Base-by-base conservation (phyloP, 2,329 filamentous ascomycete species). In the Exophiala dermatitidis region DNA sequence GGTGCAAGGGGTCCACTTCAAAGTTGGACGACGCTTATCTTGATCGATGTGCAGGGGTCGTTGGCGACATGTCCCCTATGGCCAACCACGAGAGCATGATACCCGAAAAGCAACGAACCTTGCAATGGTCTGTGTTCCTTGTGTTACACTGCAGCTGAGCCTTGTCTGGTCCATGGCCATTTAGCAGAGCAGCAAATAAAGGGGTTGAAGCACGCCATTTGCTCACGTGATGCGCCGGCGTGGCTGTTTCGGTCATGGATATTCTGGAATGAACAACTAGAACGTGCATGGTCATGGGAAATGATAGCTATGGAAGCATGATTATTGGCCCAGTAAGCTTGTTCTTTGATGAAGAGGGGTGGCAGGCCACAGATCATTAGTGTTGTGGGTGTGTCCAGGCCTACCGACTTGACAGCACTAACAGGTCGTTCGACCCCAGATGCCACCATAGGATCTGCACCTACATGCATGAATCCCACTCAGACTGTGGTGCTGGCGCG, bases 131-230 rank as follows among this genome's bases (percentile, higher is more conserved):
- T 36, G 28, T 19, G 3, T 31, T 31, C 9, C 26, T 19, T 28
- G 50, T 37, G 29, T 31, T 37, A 41, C 7, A 37, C 46, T 30
- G 36, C 36, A 47, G 37, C 7, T 37, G 12, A 41, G 8, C 36
- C 32, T 45, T 36, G 49, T 56, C 33, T 50, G 46, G 19, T 19
- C 19, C 2, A 19, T 19, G 19, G 19, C 19, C 19, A 19, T 19
- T 19, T 10, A 26, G 44, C 46, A 33, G 43, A 53, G 53, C 53
- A 56, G 41, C 56, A 52, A 52, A 56, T 53, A 52, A 46, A 46
- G 43, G 44, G 33, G 38, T 50, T 37, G 4, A 48, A 59, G 54
- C 57, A 59, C 57, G 57, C 57, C 40, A 59, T 59, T n/a, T 9
- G 7, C 6, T 52, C 57, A 59, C 57, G 54, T 59, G 57, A 54